Conservation (phyloP, 1,139 yeast species). For the Yamadazyma epiphylla region DNA sequence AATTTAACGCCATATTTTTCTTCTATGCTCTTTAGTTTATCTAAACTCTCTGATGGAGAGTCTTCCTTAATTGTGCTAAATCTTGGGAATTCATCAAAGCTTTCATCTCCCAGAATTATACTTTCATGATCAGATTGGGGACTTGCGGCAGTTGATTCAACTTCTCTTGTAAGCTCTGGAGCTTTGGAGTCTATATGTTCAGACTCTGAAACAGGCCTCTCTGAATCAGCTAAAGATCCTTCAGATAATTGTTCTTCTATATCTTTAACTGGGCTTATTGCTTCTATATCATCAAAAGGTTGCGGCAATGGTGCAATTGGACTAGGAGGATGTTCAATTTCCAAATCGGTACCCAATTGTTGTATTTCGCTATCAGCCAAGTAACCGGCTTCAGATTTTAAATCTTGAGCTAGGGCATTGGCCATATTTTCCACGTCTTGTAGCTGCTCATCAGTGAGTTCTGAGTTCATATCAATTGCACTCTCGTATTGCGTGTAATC, state of each 20-base stretch:
- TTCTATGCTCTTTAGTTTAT: conserved; percentile 29
- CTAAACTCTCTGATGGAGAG: conserved; percentile 26
- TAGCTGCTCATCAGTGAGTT: background rate
- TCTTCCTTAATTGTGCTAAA: conserved; percentile 33
- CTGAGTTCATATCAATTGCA: background rate
- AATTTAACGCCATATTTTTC: conserved; percentile 29
- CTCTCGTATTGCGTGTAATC: background rate
- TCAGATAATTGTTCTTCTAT: conserved; percentile 15
- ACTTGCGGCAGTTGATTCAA: conserved; percentile 1
- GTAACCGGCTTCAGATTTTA: conserved; percentile 1
- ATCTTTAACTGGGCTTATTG: background rate
- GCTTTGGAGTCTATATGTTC: conserved; percentile 1
- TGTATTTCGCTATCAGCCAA: background rate
- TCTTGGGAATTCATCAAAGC: conserved; percentile 3
- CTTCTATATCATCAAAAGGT: conserved; percentile 8
- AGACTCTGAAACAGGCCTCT: conserved; percentile 5
- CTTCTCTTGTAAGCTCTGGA: conserved; percentile 3
- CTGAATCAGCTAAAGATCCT: conserved; percentile 24
- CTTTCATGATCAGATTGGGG: conserved; percentile 3
- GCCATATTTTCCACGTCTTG: background rate
- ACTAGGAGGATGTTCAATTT: background rate
- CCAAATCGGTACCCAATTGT: conserved; percentile 1
- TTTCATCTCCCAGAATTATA: background rate
- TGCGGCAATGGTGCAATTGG: conserved; percentile 11
- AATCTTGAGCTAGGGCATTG: background rate